phyloP scores from a whole-genome alignment of 2,329 filamentous ascomycete species.

The Beauveria sp. region DNA sequence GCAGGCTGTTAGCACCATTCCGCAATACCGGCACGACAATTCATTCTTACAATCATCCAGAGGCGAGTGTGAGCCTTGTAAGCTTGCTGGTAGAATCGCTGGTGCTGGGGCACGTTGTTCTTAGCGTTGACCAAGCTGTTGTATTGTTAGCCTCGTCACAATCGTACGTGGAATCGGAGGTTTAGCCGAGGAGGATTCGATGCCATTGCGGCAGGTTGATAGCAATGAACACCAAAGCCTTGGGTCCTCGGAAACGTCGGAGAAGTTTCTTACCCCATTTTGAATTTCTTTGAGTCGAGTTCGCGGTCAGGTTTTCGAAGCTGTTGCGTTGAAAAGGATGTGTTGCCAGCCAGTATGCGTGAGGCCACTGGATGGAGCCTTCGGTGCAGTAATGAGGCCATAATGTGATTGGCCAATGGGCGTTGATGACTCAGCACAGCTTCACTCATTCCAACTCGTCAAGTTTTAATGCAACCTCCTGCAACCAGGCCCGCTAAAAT shows the following conservation, averaged over 20 bases:
- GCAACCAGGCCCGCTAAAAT: neutral
- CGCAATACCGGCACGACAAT: conserved; percentile 14
- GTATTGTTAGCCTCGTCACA: conserved; percentile 21
- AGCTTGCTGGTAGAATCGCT: conserved; percentile 67
- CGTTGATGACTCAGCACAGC: conserved; percentile 31
- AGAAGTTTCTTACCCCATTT: conserved; percentile 32
- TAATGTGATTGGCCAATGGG: conserved; percentile 26
- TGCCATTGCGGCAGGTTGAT: neutral
- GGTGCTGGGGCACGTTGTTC: conserved; percentile 70
- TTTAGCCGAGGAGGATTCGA: neutral
- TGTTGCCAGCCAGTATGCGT: conserved; percentile 12
- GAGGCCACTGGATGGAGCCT: conserved; percentile 6
- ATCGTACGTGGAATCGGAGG: conserved; percentile 14
- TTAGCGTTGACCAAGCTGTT: conserved; percentile 57
- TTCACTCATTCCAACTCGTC: neutral
- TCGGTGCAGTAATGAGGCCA: conserved; percentile 32
- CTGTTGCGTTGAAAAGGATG: conserved; percentile 15
- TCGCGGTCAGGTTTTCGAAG: conserved; percentile 12
- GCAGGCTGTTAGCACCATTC: conserved; percentile 13
- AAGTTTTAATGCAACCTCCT: neutral
- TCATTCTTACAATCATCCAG: conserved; percentile 66
- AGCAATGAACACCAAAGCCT: neutral
- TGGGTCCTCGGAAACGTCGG: too few species aligned
- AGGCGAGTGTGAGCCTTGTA: conserved; percentile 61
- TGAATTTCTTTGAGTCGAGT: conserved; percentile 20